Evolutionary conservation across 208 protist species (phyloP).

Genomic region (Histomonas meleagridis): DNA sequence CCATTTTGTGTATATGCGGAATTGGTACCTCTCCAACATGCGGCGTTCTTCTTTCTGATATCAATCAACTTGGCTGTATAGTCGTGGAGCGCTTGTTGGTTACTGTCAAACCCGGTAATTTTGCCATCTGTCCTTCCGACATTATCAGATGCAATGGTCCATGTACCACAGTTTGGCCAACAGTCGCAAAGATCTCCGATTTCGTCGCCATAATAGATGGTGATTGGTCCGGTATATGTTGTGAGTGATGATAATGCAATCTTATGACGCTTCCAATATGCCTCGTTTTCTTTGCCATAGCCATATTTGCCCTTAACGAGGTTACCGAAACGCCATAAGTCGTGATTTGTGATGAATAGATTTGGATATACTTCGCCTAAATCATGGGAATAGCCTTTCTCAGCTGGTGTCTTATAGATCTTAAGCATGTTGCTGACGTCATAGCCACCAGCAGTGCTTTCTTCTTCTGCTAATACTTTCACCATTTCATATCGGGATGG

Average conservation of each 20-base stretch:
- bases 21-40: neutral
- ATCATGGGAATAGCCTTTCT: neutral
- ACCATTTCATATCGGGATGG: neutral
- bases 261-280: neutral
- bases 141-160: neutral
- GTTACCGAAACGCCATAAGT: constrained; percentile 1
- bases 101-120: neutral
- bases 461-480: neutral
- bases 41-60: neutral
- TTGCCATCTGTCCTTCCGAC: neutral
- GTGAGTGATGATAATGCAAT: neutral
- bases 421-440: neutral
- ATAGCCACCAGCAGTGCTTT: neutral
- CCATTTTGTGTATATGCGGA: neutral
- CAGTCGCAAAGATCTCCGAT: neutral
- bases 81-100: neutral
- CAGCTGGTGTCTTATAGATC: neutral
- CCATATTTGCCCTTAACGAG: neutral
- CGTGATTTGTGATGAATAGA: neutral
- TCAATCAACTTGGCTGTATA: neutral
- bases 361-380: constrained; percentile 15
- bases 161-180: neutral
- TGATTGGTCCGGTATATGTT: neutral
- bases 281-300: neutral
- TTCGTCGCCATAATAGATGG: neutral